Evolutionary conservation across 169 alveolate genomes (phyloP).

Genomic region (Ichthyophthirius multifiliis): DNA sequence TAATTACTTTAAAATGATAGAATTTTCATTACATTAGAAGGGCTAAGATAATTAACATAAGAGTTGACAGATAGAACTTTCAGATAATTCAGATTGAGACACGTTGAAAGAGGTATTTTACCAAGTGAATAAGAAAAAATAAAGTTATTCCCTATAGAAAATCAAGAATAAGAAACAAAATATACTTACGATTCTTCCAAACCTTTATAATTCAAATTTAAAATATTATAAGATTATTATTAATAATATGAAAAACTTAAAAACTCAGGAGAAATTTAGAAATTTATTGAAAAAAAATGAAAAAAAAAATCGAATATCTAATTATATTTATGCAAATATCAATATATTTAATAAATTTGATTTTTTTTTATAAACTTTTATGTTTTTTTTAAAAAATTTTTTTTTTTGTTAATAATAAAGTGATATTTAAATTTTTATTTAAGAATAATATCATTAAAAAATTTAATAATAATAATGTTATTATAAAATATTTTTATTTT

Average conservation of each 20-base stretch:
- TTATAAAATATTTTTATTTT: too few relatives aligned
- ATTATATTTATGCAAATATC: too few relatives aligned
- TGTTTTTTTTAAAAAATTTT: too few relatives aligned
- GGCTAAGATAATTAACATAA: not conserved
- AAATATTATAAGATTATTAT: slow-evolving; percentile 2
- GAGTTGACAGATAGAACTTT: slow-evolving; percentile 12
- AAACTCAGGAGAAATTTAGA: not conserved
- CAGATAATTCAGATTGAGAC: slow-evolving; percentile 4
- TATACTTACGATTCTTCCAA: slow-evolving; percentile 5
- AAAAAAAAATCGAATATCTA: not conserved
- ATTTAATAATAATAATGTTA: too few relatives aligned
- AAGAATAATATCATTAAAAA: too few relatives aligned
- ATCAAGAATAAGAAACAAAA: not conserved
- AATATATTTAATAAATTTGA: too few relatives aligned
- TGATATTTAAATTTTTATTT: too few relatives aligned
- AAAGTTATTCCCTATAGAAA: not conserved
- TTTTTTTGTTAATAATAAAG: too few relatives aligned
- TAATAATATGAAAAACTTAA: slow-evolving; percentile 9
- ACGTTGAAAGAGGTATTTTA: not conserved
- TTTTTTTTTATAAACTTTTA: too few relatives aligned
- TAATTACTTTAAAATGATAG: not conserved
- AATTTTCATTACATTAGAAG: slow-evolving; percentile 10
- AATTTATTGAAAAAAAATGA: not conserved
- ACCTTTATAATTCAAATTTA: slow-evolving; percentile 6
- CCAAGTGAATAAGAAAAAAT: slow-evolving; percentile 6